Conservation (phyloP, 371 early-diverging fungal species). For the Mucor saturninus region DNA sequence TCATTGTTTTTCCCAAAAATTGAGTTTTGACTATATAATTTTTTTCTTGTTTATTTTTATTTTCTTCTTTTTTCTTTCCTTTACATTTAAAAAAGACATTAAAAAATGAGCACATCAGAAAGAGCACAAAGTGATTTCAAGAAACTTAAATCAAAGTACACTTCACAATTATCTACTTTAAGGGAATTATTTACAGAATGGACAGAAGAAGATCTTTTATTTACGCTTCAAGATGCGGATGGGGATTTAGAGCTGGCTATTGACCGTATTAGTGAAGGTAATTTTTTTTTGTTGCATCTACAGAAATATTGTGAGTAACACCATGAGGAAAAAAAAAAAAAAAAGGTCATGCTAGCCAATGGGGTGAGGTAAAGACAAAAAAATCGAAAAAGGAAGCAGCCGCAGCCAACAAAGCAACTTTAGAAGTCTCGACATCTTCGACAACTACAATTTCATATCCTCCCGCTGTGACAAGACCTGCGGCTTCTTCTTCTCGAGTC, state of each 20-base stretch:
- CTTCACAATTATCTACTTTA: constrained; percentile 68
- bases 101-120: constrained; percentile 21
- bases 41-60: background rate
- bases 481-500: constrained; percentile 5
- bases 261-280: constrained; percentile 88
- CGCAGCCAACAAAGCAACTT: constrained; percentile 39
- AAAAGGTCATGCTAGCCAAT: constrained; percentile 82
- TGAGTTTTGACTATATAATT: background rate
- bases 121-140: constrained; percentile 68
- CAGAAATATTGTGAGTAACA: too few species aligned
- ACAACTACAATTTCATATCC: constrained; percentile 12
- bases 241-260: constrained; percentile 86
- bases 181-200: constrained; percentile 87
- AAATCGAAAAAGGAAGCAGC: constrained; percentile 61
- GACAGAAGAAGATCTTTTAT: constrained; percentile 90
- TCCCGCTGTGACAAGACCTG: background rate
- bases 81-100: background rate
- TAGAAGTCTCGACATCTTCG: constrained; percentile 24
- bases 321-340: background rate
- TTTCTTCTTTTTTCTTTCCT: background rate
- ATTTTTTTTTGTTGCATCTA: background rate
- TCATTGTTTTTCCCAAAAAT: too few species aligned
- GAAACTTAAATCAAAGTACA: constrained; percentile 70
- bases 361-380: constrained; percentile 91
- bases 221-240: constrained; percentile 81